A percentile compares a stretch with the other conserved stretches of the same genome.
Conservation (phyloP, 2,329 filamentous ascomycete genomes). For the Diplodia scrobiculata region DNA sequence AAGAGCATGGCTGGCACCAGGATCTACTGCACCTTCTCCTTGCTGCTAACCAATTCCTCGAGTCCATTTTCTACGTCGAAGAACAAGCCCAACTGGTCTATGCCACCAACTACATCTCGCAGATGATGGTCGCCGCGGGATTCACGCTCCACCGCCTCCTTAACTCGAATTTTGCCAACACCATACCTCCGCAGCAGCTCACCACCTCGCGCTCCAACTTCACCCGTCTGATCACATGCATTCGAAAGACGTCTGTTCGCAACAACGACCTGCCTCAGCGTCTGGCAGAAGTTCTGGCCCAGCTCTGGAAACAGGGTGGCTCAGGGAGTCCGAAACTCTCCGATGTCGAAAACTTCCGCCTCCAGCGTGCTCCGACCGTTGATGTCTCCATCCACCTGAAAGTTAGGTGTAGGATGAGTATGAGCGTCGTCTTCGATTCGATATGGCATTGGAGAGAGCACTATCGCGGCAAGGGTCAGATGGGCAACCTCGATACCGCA, state of each 20-base stretch:
- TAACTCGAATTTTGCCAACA: constrained; percentile 72
- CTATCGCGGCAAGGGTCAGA: constrained; percentile 45
- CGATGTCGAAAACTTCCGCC: constrained; percentile 20
- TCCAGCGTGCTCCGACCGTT: constrained; percentile 39
- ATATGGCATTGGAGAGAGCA: constrained; percentile 81
- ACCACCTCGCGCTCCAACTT: constrained; percentile 64
- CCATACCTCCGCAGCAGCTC: constrained; percentile 63
- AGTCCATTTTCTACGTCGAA: constrained; percentile 58
- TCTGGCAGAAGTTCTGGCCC: constrained; percentile 80
- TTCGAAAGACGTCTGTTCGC: constrained; percentile 72
- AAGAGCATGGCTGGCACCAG: constrained; percentile 46
- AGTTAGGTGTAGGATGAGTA: constrained; percentile 80
- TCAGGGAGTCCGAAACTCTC: constrained; percentile 33
- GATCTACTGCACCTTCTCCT: constrained; percentile 76
- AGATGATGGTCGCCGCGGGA: constrained; percentile 80
- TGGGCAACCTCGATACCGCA: constrained; percentile 58
- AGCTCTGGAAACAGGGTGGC: constrained; percentile 71
- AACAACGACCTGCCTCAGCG: constrained; percentile 79
- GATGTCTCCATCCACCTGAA: constrained; percentile 77
- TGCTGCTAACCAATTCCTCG: constrained; percentile 69
- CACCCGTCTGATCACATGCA: constrained; percentile 68
- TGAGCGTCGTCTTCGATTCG: constrained; percentile 81
- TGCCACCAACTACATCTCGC: constrained; percentile 75
- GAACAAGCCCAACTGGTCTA: constrained; percentile 63
- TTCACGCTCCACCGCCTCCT: constrained; percentile 76